phyloP scores from a whole-genome alignment of 2,329 filamentous ascomycete genomes.

The Penicillium sp. region DNA sequence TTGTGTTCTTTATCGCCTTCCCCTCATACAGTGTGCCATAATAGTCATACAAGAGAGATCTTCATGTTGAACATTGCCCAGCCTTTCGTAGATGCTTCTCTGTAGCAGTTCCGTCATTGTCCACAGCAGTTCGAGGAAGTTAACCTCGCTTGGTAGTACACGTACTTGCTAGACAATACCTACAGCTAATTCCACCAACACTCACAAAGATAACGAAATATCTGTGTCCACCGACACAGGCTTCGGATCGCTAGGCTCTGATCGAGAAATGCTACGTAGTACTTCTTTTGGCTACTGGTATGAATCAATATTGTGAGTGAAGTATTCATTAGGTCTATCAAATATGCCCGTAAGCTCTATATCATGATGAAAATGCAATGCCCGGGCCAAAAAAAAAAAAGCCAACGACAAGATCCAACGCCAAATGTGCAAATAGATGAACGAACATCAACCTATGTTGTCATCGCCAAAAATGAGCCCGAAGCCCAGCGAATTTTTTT shows the following conservation, averaged over 20 bases:
- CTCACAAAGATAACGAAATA: background rate
- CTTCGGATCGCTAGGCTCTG: too few species aligned
- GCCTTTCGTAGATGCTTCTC: background rate
- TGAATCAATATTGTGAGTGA: background rate
- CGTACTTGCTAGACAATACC: background rate
- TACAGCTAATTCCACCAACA: background rate
- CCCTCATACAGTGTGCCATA: slow-evolving; percentile 33
- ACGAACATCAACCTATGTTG: background rate
- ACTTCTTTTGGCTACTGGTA: background rate
- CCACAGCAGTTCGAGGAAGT: background rate
- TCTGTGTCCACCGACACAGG: background rate
- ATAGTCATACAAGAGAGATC: slow-evolving; percentile 27
- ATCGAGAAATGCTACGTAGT: background rate
- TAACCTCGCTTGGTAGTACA: too few species aligned
- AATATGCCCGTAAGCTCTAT: slow-evolving; percentile 11
- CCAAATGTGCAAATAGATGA: background rate
- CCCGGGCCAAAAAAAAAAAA: background rate
- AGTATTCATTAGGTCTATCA: slow-evolving; percentile 5
- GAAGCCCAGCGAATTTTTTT: background rate
- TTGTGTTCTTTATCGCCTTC: slow-evolving; percentile 27
- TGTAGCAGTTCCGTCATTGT: background rate
- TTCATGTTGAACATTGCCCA: slow-evolving; percentile 13
- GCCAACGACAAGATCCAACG: background rate
- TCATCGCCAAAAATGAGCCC: background rate
- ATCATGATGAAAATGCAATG: slow-evolving; percentile 7